Evolutionary conservation across 768 basidiomycete genomes (phyloP).

Genomic region (Kondoa malvinella): DNA sequence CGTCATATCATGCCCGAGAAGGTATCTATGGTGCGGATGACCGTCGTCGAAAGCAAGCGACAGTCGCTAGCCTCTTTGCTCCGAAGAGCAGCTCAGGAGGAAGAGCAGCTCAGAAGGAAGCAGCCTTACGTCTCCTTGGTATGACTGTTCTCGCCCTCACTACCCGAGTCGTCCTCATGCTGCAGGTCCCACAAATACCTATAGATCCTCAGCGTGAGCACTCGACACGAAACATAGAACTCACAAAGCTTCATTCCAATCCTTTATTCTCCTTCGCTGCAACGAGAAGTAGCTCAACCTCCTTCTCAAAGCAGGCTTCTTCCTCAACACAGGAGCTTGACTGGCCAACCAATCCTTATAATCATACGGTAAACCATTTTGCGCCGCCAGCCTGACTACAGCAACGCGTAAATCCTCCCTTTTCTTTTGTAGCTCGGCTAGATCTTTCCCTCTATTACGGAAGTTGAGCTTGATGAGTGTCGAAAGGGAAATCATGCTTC

Average conservation of each 20-base stretch:
- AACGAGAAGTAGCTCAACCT: background rate
- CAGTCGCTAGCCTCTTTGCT: no score
- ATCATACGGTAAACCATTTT: background rate
- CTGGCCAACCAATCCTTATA: background rate
- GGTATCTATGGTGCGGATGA: no score
- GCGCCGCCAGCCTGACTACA: background rate
- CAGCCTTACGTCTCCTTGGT: no score
- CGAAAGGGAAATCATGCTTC: slow-evolving; percentile 49
- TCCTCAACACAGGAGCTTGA: background rate
- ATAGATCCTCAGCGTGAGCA: no score
- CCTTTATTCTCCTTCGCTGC: background rate
- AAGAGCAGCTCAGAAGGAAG: no score
- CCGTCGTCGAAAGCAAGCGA: no score
- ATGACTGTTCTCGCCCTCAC: background rate
- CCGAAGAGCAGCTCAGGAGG: no score
- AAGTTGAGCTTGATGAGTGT: slow-evolving; percentile 42
- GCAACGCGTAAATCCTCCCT: background rate
- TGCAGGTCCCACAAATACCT: background rate
- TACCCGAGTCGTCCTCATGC: background rate
- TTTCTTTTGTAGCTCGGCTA: background rate
- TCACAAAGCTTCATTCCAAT: background rate
- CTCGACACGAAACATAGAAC: no score
- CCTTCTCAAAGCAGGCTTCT: background rate
- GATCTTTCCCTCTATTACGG: background rate
- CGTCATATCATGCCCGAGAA: no score